Conservation (phyloP, 495 filamentous ascomycete species). For the Barbatosphaeria neglecta region DNA sequence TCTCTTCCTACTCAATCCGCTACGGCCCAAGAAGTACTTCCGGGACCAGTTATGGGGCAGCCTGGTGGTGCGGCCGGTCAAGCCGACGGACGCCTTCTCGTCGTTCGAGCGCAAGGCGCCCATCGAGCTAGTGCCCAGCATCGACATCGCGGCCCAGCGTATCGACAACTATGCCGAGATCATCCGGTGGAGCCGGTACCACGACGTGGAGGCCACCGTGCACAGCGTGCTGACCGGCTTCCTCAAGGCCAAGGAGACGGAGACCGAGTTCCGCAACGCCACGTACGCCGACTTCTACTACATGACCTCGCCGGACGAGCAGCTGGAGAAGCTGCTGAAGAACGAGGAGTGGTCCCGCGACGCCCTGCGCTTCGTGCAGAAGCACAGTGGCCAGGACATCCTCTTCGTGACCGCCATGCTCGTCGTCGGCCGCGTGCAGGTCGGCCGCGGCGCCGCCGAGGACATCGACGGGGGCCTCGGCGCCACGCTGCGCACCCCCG, state of each 20-base stretch:
- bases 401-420: background rate
- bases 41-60: background rate
- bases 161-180: background rate
- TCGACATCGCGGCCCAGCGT: background rate
- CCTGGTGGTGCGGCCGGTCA: background rate
- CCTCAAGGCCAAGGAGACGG: background rate
- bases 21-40: background rate
- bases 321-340: background rate
- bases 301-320: background rate
- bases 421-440: background rate
- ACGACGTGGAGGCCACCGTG: background rate
- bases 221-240: background rate
- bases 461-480: background rate
- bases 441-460: background rate
- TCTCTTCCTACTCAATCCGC: background rate
- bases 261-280: background rate
- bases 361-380: background rate
- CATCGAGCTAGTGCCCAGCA: background rate
- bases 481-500: background rate
- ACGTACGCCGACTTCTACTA: background rate
- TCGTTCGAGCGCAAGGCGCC: background rate
- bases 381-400: background rate
- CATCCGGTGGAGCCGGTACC: background rate
- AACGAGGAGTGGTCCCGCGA: background rate
- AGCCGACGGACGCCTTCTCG: background rate